A percentile compares a stretch with the other conserved stretches of the same genome.
These are phyloP conservation scores for Infundibulicybe gibba DNA, from an alignment of 768 basidiomycete genomes.

Conservation along the genomic window DNA sequence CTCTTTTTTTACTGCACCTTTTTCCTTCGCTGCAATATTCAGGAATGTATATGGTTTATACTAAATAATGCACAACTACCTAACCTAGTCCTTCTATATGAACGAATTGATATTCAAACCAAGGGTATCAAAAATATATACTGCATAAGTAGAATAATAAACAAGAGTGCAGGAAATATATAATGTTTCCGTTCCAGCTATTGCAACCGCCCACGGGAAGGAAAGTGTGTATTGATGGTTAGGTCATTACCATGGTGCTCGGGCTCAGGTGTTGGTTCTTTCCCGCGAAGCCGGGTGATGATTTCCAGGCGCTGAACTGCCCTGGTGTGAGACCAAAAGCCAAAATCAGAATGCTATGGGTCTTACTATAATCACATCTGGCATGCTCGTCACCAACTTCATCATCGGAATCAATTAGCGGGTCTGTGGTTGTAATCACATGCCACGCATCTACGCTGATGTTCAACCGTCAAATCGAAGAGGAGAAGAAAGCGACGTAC, in stretches of 20 bases:
- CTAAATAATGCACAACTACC: neutral
- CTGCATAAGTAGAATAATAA: conserved; percentile 12
- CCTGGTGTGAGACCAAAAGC: neutral
- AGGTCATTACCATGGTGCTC: conserved; percentile 14
- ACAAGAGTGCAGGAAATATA: neutral
- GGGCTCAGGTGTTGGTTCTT: conserved; percentile 52
- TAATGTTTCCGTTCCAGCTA: too few relatives aligned
- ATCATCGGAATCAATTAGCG: conserved; percentile 75
- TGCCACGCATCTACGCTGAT: conserved; percentile 66
- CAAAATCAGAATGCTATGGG: neutral
- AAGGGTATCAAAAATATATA: conserved; percentile 8
- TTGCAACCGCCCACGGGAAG: too few relatives aligned
- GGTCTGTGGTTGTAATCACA: conserved; percentile 59
- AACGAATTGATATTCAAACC: too few relatives aligned
- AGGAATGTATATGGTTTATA: neutral
- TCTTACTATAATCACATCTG: conserved; percentile 63
- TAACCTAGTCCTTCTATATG: neutral
- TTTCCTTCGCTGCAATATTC: too few relatives aligned
- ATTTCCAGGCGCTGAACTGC: conserved; percentile 60
- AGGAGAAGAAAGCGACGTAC: conserved; percentile 33
- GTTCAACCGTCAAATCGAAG: conserved; percentile 1
- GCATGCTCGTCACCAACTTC: conserved; percentile 62
- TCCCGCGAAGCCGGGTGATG: conserved; percentile 54
- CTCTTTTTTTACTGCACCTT: conserved; percentile 1
- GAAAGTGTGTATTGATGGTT: neutral